Percentiles rank a stretch among this genome's conserved stretches.
Evolutionary conservation across 2,329 filamentous ascomycete genomes (phyloP).

Genomic region (Hymenoscyphus repandus): DNA sequence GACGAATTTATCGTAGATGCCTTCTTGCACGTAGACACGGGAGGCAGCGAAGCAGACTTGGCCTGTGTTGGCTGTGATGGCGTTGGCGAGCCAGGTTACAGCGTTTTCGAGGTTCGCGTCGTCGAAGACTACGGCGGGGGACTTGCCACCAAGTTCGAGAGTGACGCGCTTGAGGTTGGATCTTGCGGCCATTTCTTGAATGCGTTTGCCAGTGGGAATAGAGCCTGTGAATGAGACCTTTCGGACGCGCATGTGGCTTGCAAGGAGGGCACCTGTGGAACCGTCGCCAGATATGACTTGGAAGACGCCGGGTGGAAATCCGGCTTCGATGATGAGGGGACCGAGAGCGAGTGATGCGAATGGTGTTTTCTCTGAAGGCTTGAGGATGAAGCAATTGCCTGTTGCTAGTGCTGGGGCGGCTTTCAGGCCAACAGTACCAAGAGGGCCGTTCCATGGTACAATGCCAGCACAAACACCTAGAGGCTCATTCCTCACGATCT

Average conservation of each 20-base stretch:
- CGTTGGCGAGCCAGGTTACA: slow-evolving; percentile 37
- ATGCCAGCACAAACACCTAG: slow-evolving; percentile 49
- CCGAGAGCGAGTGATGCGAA: slow-evolving; percentile 47
- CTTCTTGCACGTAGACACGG: slow-evolving; percentile 60
- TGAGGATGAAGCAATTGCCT: slow-evolving; percentile 55
- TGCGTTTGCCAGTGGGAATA: slow-evolving; percentile 34
- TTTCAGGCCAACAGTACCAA: slow-evolving; percentile 46
- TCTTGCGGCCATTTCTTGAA: slow-evolving; percentile 36
- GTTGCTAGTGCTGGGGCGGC: slow-evolving; percentile 54
- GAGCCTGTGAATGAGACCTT: slow-evolving; percentile 39
- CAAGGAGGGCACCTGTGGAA: slow-evolving; percentile 33
- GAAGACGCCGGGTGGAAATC: slow-evolving; percentile 36
- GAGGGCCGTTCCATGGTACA: slow-evolving; percentile 52
- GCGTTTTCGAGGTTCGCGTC: slow-evolving; percentile 41
- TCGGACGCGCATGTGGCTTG: slow-evolving; percentile 35
- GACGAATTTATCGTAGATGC: slow-evolving; percentile 57
- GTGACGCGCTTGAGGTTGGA: slow-evolving; percentile 39
- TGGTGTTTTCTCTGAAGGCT: slow-evolving; percentile 59
- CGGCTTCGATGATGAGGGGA: slow-evolving; percentile 20
- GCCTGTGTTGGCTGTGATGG: slow-evolving; percentile 64
- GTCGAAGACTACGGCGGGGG: slow-evolving; percentile 39
- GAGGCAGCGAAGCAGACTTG: slow-evolving; percentile 74
- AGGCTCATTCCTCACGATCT: slow-evolving; percentile 34
- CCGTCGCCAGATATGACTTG: slow-evolving; percentile 38
- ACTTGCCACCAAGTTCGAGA: slow-evolving; percentile 40